Evolutionary conservation across 2,329 filamentous ascomycete species (phyloP), one percentile per base, ranked within the genome.

Genomic region (Sphaerulina populicola): DNA sequence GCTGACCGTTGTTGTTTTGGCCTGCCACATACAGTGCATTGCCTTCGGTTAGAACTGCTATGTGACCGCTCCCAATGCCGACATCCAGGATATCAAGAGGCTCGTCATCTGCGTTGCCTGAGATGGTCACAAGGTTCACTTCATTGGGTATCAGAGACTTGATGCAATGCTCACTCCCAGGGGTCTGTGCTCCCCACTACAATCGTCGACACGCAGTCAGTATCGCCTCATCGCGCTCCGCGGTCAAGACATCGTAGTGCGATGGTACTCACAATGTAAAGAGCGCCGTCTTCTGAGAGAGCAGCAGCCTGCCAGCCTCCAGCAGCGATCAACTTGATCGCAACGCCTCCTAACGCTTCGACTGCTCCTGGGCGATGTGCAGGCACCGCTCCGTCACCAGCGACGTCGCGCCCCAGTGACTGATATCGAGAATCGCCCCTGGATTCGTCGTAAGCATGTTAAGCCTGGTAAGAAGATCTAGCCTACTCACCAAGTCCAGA

Each of bases 381-480:
- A 35, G 77, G 72, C 69, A 60, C 68, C 4, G 68, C 63, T 23
- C 46, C 57, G 8, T 59, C 52, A 2, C 63, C 57, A 6, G 68
- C 65, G 4, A 72, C 62, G 2, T 74, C 68, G 14, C 82, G 74
- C 4, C 77, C 81, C 0, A 86, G 74, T 49, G 77, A 79, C 33
- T 55, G 73, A 69, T 79, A 83, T 12, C 82, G 75, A 42, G 73
- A 67, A 58, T 86, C 82, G 6, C 82, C 82, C 71, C 71, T 48
- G 23, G 14, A 6, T 27, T 29, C n/a, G 45, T 48, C 45, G 41
- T 14, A 48, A 11, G 27, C n/a, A 10, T 9, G 8, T 18, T 6
- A 11, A 10, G 18, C 15, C 21, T 48, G 41, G 45, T 12, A 29
- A 18, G 10, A 18, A 23, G n/a, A 27, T 27, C 23, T 37, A 18